Conservation (phyloP, 2,329 filamentous ascomycete species). For the Paraconiothyrium brasiliense region DNA sequence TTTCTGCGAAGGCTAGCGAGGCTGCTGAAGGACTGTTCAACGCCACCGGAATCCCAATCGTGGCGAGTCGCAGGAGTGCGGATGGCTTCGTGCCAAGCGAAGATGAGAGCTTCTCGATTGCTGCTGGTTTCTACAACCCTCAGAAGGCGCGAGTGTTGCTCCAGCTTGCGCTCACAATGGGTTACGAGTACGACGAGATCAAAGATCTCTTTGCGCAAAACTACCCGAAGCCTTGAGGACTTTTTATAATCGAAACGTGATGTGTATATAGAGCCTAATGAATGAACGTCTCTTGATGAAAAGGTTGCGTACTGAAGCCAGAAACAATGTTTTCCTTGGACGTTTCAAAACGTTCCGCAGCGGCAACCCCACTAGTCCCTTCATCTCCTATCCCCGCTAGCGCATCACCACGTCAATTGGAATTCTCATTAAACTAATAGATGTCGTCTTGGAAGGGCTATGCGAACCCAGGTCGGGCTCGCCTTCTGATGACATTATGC, state of each 20-base stretch:
- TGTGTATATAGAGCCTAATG: background rate
- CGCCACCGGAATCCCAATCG: slow-evolving; percentile 59
- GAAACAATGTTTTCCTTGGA: background rate
- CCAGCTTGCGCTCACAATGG: slow-evolving; percentile 47
- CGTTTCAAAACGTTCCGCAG: slow-evolving; percentile 1
- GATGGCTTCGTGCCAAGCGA: slow-evolving; percentile 61
- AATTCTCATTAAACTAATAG: background rate
- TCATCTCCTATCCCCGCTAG: slow-evolving; percentile 11
- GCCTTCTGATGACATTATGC: background rate
- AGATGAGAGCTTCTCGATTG: slow-evolving; percentile 47
- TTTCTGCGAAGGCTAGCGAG: slow-evolving; percentile 35
- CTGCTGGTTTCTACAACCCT: slow-evolving; percentile 64
- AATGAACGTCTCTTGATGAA: background rate
- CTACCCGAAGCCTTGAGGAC: slow-evolving; percentile 34
- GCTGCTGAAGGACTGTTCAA: slow-evolving; percentile 58
- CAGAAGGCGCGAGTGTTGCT: slow-evolving; percentile 65
- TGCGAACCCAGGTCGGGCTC: background rate
- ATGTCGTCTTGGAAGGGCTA: no score
- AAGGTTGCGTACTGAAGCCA: background rate
- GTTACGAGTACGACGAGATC: slow-evolving; percentile 57
- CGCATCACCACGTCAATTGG: slow-evolving; percentile 4
- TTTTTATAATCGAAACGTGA: background rate
- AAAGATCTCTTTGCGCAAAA: slow-evolving; percentile 44
- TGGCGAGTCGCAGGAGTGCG: slow-evolving; percentile 62
- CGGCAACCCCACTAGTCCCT: slow-evolving; percentile 5